Evolutionary conservation across 192 early-diverging fungal species (phyloP).

Genomic region (Coemansia sp.): DNA sequence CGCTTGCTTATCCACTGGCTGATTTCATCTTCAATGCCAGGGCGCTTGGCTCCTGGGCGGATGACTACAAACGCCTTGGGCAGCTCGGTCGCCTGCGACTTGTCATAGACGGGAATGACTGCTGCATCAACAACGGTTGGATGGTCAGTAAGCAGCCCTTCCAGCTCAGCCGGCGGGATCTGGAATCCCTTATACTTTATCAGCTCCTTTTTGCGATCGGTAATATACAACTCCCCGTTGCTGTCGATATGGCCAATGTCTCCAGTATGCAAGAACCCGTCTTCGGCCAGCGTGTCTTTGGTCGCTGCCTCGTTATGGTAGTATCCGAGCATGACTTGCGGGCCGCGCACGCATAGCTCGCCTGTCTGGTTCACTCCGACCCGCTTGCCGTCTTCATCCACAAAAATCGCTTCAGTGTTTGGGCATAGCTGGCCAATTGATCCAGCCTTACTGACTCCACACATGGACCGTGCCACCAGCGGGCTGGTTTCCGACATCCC

Average conservation of each 20-base stretch:
- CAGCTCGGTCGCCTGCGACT: constrained; percentile 63
- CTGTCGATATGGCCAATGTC: constrained; percentile 76
- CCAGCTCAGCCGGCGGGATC: constrained; percentile 88
- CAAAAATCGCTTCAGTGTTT: constrained; percentile 68
- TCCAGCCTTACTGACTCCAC: constrained; percentile 35
- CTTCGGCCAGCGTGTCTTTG: constrained; percentile 61
- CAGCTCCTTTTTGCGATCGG: constrained; percentile 84
- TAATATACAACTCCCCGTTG: constrained; percentile 60
- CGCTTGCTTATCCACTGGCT: constrained; percentile 57
- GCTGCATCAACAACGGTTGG: constrained; percentile 66
- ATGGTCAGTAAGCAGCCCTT: constrained; percentile 70
- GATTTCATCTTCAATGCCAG: constrained; percentile 39
- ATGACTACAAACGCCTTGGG: constrained; percentile 81
- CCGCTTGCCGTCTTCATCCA: constrained; percentile 69
- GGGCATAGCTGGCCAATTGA: constrained; percentile 72
- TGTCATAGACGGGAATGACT: constrained; percentile 64
- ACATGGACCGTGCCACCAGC: constrained; percentile 28
- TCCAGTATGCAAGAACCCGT: constrained; percentile 81
- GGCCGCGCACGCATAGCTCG: constrained; percentile 82
- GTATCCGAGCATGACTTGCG: constrained; percentile 88
- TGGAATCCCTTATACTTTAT: constrained; percentile 91
- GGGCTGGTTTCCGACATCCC: constrained; percentile 66
- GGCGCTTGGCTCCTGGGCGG: constrained; percentile 37
- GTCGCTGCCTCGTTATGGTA: constrained; percentile 79
- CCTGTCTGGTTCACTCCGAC: constrained; percentile 63